Conservation (phyloP, 2,329 filamentous ascomycete genomes). For the Penicillium sp. region DNA sequence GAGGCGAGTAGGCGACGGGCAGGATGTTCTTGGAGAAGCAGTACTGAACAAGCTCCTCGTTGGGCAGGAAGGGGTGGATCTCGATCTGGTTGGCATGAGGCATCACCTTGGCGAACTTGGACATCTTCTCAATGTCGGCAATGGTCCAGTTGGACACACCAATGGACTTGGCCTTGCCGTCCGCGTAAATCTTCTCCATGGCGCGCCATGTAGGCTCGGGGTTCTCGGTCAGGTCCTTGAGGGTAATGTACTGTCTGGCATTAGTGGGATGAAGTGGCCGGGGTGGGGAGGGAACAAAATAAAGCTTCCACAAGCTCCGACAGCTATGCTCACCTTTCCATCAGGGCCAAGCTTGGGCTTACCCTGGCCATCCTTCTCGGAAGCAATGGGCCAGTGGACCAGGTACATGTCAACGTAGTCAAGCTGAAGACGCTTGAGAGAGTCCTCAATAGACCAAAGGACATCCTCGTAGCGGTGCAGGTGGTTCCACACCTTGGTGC, state of each 20-base stretch:
- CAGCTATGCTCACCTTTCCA: conserved; percentile 49
- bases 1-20: conserved; percentile 49
- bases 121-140: conserved; percentile 52
- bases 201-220: conserved; percentile 67
- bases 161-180: conserved; percentile 69
- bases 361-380: conserved; percentile 54
- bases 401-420: conserved; percentile 75
- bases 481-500: conserved; percentile 60
- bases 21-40: conserved; percentile 47
- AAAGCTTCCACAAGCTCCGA: conserved; percentile 10
- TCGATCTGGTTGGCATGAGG: conserved; percentile 53
- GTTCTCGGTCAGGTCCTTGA: conserved; percentile 68
- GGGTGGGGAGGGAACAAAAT: too few relatives aligned
- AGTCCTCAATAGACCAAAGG: conserved; percentile 59
- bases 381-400: conserved; percentile 56
- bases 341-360: conserved; percentile 55
- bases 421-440: conserved; percentile 67
- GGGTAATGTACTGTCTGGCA: conserved; percentile 59
- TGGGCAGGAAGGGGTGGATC: conserved; percentile 54
- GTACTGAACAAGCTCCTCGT: conserved; percentile 48
- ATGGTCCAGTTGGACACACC: conserved; percentile 77
- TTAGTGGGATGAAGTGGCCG: conserved; percentile 10
- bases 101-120: conserved; percentile 47
- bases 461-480: conserved; percentile 54
- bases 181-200: conserved; percentile 63